Base-by-base conservation (phyloP, 2,329 filamentous ascomycete genomes). In the Anisogramma anomala region DNA sequence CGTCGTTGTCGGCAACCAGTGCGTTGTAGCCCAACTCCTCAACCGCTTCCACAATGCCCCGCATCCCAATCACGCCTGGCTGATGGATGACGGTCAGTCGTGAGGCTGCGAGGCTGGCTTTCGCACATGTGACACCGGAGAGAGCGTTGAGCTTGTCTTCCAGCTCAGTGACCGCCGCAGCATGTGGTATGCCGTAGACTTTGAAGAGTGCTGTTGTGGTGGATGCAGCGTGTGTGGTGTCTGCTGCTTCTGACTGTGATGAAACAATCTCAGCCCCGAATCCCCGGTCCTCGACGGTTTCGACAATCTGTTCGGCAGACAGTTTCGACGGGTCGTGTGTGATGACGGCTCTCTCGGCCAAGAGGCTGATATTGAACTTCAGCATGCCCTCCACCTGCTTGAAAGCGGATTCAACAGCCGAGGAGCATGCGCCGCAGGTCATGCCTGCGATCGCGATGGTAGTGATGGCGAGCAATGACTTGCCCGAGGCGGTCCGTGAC, bases 361-460 rank as follows among this genome's bases (percentile, higher is more conserved):
- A 71, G 50, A 98, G 67, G 61, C 86, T 94, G 59, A 98, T 93
- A 56, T 94, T 94, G 68, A 96, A 94, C 50, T 87, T 84, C 42
- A 86, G 57, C 13, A 96, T 61, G 17, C 91, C 91, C 8, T 83
- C 77, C 2, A 89, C 62, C 48, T 73, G 75, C 50, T 77, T 75
- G 62, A 98, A 91, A 3, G 83, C 86, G 37, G 76, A 72, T 55
- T 95, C 84, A 2, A 96, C 79, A 5, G 89, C 87, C 1, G 89
- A 89, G 0, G 91, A 96, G 61, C 91, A 98, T 31, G 91, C 86
- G 17, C 89, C 89, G 57, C 91, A 96, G 1, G 91, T 98, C 91
- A 98, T 98, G 37, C 91, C 91, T 51, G 91, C 85, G 41, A 98
- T 84, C 4, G 84, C 79, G 14, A 98, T 72, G 0, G 88, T 96